Base-by-base conservation (phyloP, 129 eudicot species). In the Chrysanthemum lavandulifolium region DNA sequence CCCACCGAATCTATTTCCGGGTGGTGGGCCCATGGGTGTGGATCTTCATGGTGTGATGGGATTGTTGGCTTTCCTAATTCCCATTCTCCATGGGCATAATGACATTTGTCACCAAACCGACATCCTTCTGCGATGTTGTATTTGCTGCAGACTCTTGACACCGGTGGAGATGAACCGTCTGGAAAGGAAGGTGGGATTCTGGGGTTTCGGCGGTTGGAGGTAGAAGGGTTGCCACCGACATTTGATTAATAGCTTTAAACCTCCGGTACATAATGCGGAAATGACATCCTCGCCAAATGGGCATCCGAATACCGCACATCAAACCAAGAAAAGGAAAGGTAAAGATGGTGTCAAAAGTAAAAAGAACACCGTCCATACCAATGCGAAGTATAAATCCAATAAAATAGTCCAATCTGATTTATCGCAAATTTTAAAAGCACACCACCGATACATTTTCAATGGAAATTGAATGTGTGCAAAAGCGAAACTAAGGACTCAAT, bases 51-150 rank as follows among this genome's bases (percentile, higher is more conserved):
- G 54, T 80, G 88, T 36, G 88, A 70, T 3, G 78, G 83, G 54
- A 67, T 52, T 13, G 86, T 72, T 12, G 98, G 98, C 70, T 79
- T 83, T 10, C 96, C 98, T 31, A 92, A 83, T 79, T 92, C 98
- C 91, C 95, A 85, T 74, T 92, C 98, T 58, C 98, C 98, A 77
- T 92, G 98, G 23, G 98, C 98, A 18, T 82, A 92, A 66, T 80
- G 85, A 66, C 98, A 92, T 31, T 82, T 92, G 74, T 92, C 96
- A 18, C 98, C 98, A 71, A 81, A 92, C 58, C 82, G 87, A 74
- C 98, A 92, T n/a, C 98, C 98, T 69, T 92, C 98, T 40, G 95
- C 86, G 0, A 95, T 59, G 78, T 82, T 87, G 82, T 13, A 92
- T 70, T 80, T 87, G n/a, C 75, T 86, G 86, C 98, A 92, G 5